A percentile compares a stretch with the other conserved stretches of the same genome.
These are phyloP conservation scores for Yamadazyma siamensis DNA, from an alignment of 1,139 yeast species.

Conservation along the genomic window DNA sequence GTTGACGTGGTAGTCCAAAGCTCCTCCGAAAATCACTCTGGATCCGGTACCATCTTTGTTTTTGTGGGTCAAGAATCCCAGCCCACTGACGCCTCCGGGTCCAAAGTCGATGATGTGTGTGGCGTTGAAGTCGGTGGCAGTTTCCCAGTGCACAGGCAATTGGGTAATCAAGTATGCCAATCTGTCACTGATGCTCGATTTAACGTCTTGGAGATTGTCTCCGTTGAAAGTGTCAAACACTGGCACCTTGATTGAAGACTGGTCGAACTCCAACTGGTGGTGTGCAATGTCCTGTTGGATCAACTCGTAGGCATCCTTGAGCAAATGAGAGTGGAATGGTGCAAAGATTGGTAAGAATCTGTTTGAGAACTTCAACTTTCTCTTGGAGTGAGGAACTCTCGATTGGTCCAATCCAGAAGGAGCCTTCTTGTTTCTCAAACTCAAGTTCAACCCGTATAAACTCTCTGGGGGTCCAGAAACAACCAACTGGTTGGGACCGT, in stretches of 20 bases:
- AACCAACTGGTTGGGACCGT: slow-evolving; percentile 94
- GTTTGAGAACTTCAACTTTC: slow-evolving; percentile 89
- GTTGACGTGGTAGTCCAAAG: slow-evolving; percentile 54
- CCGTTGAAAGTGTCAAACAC: slow-evolving; percentile 92
- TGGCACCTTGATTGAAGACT: slow-evolving; percentile 67
- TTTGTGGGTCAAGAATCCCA: slow-evolving; percentile 93
- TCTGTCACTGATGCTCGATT: slow-evolving; percentile 47
- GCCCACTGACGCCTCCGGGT: slow-evolving; percentile 97
- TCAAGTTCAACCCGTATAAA: slow-evolving; percentile 90
- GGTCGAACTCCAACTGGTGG: slow-evolving; percentile 52
- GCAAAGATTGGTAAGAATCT: slow-evolving; percentile 93
- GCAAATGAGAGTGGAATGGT: slow-evolving; percentile 93
- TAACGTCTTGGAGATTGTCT: slow-evolving; percentile 57
- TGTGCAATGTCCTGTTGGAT: slow-evolving; percentile 62
- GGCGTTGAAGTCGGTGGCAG: slow-evolving; percentile 72
- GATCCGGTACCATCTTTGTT: slow-evolving; percentile 99
- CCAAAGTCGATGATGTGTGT: slow-evolving; percentile 96
- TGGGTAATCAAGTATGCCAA: slow-evolving; percentile 82
- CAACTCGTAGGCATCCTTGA: slow-evolving; percentile 65
- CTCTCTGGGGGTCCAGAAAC: slow-evolving; percentile 98
- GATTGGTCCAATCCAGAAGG: slow-evolving; percentile 93
- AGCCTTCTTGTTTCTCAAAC: slow-evolving; percentile 92
- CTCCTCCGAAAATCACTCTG: slow-evolving; percentile 90
- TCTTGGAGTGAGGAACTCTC: slow-evolving; percentile 86
- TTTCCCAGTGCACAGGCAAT: slow-evolving; percentile 93